Conservation (phyloP, 805 yeast species). For the Hanseniaspora lindneri region DNA sequence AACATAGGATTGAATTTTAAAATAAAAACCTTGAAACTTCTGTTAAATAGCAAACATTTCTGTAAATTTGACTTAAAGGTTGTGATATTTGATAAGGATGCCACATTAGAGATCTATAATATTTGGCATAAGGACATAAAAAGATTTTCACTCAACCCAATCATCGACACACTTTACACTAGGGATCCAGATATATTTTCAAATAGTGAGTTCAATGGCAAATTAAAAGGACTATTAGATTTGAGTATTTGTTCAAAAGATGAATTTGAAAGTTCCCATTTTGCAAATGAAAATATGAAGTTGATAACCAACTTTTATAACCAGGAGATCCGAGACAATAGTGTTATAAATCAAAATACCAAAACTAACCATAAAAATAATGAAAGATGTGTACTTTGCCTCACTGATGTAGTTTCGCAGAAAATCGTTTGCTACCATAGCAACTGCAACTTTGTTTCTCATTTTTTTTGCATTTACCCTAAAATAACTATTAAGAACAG, state of each 20-base stretch:
- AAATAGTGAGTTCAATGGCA: not conserved
- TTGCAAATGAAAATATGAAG: conserved; percentile 22
- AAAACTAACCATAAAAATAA: not conserved
- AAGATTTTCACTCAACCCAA: not conserved
- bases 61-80: conserved; percentile 36
- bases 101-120: not conserved
- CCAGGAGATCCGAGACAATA: not conserved
- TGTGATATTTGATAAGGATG: conserved; percentile 33
- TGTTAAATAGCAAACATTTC: conserved; percentile 37
- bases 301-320: conserved; percentile 25
- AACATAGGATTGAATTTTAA: conserved; percentile 36
- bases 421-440: conserved; percentile 25
- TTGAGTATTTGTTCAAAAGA: conserved; percentile 15
- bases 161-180: conserved; percentile 14
- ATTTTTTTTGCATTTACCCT: conserved; percentile 32
- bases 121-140: not conserved
- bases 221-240: conserved; percentile 21
- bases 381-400: not conserved
- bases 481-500: conserved; percentile 13
- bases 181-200: not conserved
- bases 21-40: conserved; percentile 37
- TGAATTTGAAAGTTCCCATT: conserved; percentile 10
- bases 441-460: conserved; percentile 29
- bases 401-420: not conserved
- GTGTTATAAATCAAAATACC: not conserved